Evolutionary conservation across 306 rosid genomes (phyloP).

Genomic region (Glycine soja): DNA sequence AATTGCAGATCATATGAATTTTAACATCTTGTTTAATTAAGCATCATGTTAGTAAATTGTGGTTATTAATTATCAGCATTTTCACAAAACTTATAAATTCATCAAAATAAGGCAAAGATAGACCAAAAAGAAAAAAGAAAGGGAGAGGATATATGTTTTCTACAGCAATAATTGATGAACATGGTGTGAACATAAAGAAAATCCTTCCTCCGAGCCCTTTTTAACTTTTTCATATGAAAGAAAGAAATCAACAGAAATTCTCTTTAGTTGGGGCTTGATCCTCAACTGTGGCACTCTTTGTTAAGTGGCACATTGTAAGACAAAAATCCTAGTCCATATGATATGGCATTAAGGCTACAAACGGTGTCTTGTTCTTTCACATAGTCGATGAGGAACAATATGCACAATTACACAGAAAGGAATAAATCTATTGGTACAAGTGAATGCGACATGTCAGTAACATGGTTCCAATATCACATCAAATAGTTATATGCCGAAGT

Average conservation of each 20-base stretch:
- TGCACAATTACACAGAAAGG: conserved; percentile 23
- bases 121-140: neutral
- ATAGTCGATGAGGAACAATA: conserved; percentile 42
- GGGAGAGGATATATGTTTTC: neutral
- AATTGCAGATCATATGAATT: neutral
- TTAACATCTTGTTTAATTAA: neutral
- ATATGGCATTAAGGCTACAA: conserved; percentile 11
- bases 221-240: neutral
- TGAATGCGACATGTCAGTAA: conserved; percentile 33
- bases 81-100: conserved; percentile 2
- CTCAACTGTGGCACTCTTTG: neutral
- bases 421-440: conserved; percentile 31
- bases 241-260: neutral
- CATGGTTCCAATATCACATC: conserved; percentile 41
- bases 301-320: conserved; percentile 8
- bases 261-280: neutral
- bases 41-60: neutral
- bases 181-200: conserved; percentile 11
- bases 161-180: neutral
- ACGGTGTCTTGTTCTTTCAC: conserved; percentile 35
- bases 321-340: conserved; percentile 15
- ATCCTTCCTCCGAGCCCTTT: neutral
- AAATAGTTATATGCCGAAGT: conserved; percentile 22
- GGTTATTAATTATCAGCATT: neutral
- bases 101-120: neutral